These are phyloP conservation scores for Tephrocybe rancida DNA, from an alignment of 768 basidiomycete species.

Conservation along the genomic window DNA sequence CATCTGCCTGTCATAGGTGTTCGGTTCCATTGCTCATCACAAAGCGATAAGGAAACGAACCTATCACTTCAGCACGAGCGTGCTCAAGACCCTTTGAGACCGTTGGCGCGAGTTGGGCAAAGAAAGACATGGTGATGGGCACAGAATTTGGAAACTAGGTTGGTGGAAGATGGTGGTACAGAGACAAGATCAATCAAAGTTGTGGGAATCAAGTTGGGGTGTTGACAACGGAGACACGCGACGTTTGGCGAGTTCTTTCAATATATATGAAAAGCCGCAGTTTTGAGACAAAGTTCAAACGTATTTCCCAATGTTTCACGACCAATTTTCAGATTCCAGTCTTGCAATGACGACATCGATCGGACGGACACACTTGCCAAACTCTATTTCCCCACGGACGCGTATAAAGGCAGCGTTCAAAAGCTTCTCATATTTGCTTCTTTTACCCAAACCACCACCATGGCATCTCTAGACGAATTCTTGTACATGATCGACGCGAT, in stretches of 20 bases:
- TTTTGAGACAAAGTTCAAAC: not conserved
- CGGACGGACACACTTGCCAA: not conserved
- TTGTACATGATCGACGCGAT: constrained; percentile 13
- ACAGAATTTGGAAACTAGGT: not conserved
- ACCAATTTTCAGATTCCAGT: not conserved
- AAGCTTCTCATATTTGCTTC: not conserved
- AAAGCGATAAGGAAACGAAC: constrained; percentile 10
- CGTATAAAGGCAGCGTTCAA: not conserved
- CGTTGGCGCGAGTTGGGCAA: constrained; percentile 23
- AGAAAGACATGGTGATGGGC: constrained; percentile 28
- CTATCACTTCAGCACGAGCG: constrained; percentile 41
- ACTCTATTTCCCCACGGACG: not conserved
- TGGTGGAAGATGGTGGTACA: constrained; percentile 8
- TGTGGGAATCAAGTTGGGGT: not conserved
- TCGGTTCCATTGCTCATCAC: not conserved
- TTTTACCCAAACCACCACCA: constrained; percentile 1
- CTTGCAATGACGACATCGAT: not conserved
- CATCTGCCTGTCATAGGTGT: constrained; percentile 33
- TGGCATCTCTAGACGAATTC: constrained; percentile 12
- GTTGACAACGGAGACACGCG: not conserved
- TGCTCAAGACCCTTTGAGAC: constrained; percentile 39
- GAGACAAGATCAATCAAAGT: constrained; percentile 4
- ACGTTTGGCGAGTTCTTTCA: not conserved
- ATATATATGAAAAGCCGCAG: not conserved
- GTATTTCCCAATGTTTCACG: not conserved